Percentiles rank a stretch among this genome's conserved stretches.
These are phyloP conservation scores for Tuber magnatum DNA, from an alignment of 495 filamentous ascomycete species.

Conservation along the genomic window DNA sequence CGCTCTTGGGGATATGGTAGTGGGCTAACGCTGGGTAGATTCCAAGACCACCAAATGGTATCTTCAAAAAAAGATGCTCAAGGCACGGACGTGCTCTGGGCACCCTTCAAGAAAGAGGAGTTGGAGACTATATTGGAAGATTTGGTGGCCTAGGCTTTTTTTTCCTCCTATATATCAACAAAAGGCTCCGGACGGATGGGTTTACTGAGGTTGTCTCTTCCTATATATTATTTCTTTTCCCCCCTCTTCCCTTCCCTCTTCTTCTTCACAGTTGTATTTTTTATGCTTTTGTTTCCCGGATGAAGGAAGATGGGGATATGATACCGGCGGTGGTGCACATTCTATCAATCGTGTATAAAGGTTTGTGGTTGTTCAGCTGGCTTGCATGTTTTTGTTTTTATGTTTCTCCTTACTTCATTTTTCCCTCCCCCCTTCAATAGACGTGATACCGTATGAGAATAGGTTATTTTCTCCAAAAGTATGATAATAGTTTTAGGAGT, in stretches of 20 bases:
- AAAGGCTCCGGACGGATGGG: neutral
- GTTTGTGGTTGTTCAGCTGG: neutral
- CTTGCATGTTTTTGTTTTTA: neutral
- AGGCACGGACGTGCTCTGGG: constrained; percentile 74
- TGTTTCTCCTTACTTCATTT: neutral
- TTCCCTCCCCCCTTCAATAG: neutral
- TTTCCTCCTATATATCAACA: neutral
- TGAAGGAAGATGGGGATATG: neutral
- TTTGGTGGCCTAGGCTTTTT: constrained; percentile 46
- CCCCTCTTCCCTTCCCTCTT: neutral
- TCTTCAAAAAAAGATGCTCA: constrained; percentile 73
- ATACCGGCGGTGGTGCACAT: neutral
- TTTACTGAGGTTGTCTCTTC: neutral
- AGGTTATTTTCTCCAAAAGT: neutral
- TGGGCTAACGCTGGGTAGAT: constrained; percentile 46
- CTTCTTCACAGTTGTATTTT: neutral
- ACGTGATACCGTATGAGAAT: neutral
- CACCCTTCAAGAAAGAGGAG: constrained; percentile 82
- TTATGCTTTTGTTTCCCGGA: neutral
- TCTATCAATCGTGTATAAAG: neutral
- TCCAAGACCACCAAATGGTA: constrained; percentile 96
- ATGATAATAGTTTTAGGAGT: neutral
- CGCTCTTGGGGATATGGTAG: neutral
- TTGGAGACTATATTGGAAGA: constrained; percentile 86
- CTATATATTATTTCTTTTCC: neutral